Evolutionary conservation across 441 rosid species (phyloP).

Genomic region (Theobroma grandiflorum): DNA sequence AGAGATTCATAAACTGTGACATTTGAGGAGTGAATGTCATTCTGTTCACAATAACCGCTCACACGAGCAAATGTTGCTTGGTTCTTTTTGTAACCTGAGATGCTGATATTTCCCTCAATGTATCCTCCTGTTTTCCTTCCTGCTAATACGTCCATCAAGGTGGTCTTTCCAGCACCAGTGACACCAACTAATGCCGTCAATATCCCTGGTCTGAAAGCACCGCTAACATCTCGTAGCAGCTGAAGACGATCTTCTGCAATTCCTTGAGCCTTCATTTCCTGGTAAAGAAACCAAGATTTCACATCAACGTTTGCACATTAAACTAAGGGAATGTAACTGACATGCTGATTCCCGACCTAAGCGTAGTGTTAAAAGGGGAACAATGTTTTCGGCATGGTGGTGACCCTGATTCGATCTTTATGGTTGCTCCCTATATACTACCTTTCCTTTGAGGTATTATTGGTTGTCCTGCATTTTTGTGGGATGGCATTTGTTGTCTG

Average conservation of each 20-base stretch:
- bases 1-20: constrained; percentile 93
- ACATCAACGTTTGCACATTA: constrained; percentile 27
- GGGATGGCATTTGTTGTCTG: too few relatives aligned
- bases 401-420: too few relatives aligned
- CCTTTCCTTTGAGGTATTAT: too few relatives aligned
- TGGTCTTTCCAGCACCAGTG: constrained; percentile 98
- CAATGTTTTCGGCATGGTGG: too few relatives aligned
- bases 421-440: too few relatives aligned
- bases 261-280: constrained; percentile 89
- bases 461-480: too few relatives aligned
- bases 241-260: constrained; percentile 72
- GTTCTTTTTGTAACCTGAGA: constrained; percentile 88
- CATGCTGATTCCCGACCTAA: too few relatives aligned
- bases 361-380: too few relatives aligned
- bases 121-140: constrained; percentile 93
- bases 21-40: constrained; percentile 89
- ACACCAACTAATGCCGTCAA: constrained; percentile 92
- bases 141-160: constrained; percentile 91
- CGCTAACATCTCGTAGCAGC: constrained; percentile 72
- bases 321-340: too few relatives aligned
- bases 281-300: constrained; percentile 20
- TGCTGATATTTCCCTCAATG: constrained; percentile 67
- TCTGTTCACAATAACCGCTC: constrained; percentile 91
- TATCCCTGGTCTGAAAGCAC: constrained; percentile 84
- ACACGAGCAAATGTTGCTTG: constrained; percentile 93